Evolutionary conservation across 805 yeast genomes (phyloP), one percentile per base, ranked within the genome.

Genomic region (Scheffersomyces lignosus): DNA sequence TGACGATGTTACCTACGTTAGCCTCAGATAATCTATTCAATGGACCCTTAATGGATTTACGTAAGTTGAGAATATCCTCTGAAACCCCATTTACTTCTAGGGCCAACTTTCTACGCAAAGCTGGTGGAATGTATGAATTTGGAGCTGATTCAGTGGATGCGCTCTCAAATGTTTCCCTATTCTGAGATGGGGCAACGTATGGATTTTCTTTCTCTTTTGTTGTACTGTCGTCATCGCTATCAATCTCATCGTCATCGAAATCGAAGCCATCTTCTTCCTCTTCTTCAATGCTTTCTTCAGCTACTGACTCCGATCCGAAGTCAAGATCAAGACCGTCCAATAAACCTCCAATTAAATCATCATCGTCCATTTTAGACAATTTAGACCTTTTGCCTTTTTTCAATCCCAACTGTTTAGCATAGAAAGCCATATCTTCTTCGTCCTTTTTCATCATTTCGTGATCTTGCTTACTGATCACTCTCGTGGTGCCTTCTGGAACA

Each of bases 1-100:
- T 73, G 15, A 85, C 79, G 35, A 90, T 87, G 2, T 81, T 66
- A 9, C 77, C 67, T 18, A 90, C 69, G 44, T 90, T 93, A 1
- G 95, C 80, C 49, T 91, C 98, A 1, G 96, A 85, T n/a, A 93
- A 71, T 58, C 81, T 83, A 58, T 93, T 93, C 51, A 93, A 67
- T 1, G 88, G 80, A 40, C 97, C 90, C 51, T 89, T 93, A 32
- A 90, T 74, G 4, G 78, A 64, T 48, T 80, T 78, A 36, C 75
- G 73, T 25, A 90, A 63, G 25, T 70, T 75, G 3, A 65, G 33
- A 5, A 69, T 54, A 37, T 73, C 79, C 13, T 55, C 54, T 1
- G 71, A 60, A 3, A 44, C 51, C 2, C 64, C 69, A 3, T 52
- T 60, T 15, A 64, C 38, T 33, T 70, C 73, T 40, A 73, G 43